Base-by-base conservation (phyloP, 2,329 filamentous ascomycete genomes). In the Penicillium verrucosum region DNA sequence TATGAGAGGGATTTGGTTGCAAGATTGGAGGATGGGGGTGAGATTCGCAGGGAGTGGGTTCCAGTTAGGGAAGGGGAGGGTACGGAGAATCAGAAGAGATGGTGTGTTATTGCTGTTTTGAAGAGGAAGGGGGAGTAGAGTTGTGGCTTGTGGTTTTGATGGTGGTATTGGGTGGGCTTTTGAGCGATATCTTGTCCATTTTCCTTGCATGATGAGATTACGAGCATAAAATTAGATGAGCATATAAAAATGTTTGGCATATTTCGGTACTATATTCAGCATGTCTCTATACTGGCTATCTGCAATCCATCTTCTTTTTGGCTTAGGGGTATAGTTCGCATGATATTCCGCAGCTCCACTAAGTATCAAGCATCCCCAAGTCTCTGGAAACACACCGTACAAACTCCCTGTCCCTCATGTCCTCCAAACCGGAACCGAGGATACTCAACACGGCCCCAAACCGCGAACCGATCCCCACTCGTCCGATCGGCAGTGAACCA, bases 401-500 rank as follows among this genome's bases (percentile, higher is more conserved):
- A 93, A 40, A 97, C 91, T 2, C 89, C 91, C 78, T 94, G 90
- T 2, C 93, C 93, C 70, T 91, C 89, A 72, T 85, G 85, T 6
- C 93, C 93, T 0, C 92, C 93, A 77, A 97, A 99, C 55, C 85
- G 88, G 74, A 96, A 97, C 51, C 86, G 89, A 23, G 85, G 89
- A 74, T 97, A 97, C 68, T 88, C 84, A 53, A 96, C 86, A 64
- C 84, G 82, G 1, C 84, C 86, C 52, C 84, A 86, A 55, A 86
- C 83, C 59, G 79, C 78, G 64, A 95, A 80, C 48, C 78, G 69
- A 57, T 69, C 70, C 25, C 65, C 65, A n/a, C 53, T 72, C 41
- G 37, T 53, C 49, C 30, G 60, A 21, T 58, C 74, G 3, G 74
- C 78, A 49, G 82, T 85, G 70, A 97, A 94, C 92, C 93, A 97